Base-by-base conservation (phyloP, 192 early-diverging fungal genomes). In the Paraglomus occultum region DNA sequence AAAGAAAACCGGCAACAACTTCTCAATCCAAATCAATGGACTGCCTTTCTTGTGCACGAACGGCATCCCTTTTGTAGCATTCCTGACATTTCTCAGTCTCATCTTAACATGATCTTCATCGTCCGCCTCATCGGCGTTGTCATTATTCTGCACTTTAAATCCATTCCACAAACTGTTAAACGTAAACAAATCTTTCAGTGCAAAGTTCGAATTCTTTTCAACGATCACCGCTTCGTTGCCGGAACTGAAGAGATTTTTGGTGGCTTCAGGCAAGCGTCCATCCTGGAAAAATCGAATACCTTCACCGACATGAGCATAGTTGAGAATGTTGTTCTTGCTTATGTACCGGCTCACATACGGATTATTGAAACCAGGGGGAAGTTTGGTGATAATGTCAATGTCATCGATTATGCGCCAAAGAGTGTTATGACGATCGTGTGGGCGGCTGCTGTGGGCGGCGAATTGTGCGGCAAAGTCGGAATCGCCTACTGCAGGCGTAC, bases 371-470 rank as follows among this genome's bases (percentile, higher is more conserved):
- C 80, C 73, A 14, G 72, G 76, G 18, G 83, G 81, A 47, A 83
- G 23, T n/a, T 51, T 68, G 12, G 77, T 68, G 17, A 83, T 59
- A 40, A 83, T 71, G 49, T 85, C 83, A 8, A 62, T 69, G 50
- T 83, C 73, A 59, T 76, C 67, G 14, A 81, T 73, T 5, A 85
- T 64, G 1, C 83, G 80, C 76, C 82, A 85, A 7, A 77, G 60
- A 0, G 75, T 77, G 4, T 71, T 74, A 0, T 48, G 42, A 12
- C 70, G 22, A 8, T 65, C 31, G 18, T 62, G 53, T 0, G 79
- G 68, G 5, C 12, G 11, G 47, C 75, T 77, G 5, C 46, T 50
- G 31, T 49, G 52, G 11, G 59, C 65, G 14, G 80, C 69, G 65
- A 85, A 85, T 22, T 74, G 42, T 2, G 80, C 53, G 0, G 82